Conservation (phyloP, 768 basidiomycete genomes). For the Pleurotus pulmonarius region DNA sequence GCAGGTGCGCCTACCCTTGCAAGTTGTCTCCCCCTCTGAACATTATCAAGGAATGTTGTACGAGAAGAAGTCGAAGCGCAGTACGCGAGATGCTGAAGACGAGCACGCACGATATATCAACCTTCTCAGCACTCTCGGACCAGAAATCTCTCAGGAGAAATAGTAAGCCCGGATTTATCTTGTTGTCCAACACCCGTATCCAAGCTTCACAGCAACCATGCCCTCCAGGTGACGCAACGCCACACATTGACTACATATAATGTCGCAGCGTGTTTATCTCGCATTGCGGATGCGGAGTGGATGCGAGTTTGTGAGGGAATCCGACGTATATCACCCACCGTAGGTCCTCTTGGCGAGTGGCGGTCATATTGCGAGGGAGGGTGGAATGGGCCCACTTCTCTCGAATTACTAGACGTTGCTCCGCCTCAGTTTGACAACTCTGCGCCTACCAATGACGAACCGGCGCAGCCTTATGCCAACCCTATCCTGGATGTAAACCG, state of each 20-base stretch:
- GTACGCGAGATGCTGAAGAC: constrained; percentile 57
- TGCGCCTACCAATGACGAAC: constrained; percentile 3
- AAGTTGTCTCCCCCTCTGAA: background rate
- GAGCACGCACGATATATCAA: constrained; percentile 79
- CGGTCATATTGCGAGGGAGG: constrained; percentile 71
- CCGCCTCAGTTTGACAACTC: constrained; percentile 1
- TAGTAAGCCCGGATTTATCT: constrained; percentile 46
- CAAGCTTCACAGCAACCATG: constrained; percentile 52
- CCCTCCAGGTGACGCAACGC: constrained; percentile 55
- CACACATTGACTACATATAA: constrained; percentile 55
- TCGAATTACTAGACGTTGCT: constrained; percentile 34
- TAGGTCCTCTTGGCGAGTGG: constrained; percentile 74
- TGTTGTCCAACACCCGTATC: background rate
- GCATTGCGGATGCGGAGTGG: constrained; percentile 83
- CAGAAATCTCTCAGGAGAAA: constrained; percentile 79
- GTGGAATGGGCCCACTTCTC: constrained; percentile 55
- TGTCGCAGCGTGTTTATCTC: constrained; percentile 61
- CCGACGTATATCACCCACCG: constrained; percentile 57
- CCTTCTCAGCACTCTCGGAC: constrained; percentile 65
- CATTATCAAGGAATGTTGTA: constrained; percentile 54
- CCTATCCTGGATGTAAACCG: background rate
- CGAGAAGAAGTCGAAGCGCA: constrained; percentile 81
- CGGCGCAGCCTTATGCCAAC: background rate
- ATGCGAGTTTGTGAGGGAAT: constrained; percentile 67
- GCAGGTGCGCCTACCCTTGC: constrained; percentile 42